phyloP scores from a whole-genome alignment of 352 stramenopile genomes.

The Stramenopiles sp. region DNA sequence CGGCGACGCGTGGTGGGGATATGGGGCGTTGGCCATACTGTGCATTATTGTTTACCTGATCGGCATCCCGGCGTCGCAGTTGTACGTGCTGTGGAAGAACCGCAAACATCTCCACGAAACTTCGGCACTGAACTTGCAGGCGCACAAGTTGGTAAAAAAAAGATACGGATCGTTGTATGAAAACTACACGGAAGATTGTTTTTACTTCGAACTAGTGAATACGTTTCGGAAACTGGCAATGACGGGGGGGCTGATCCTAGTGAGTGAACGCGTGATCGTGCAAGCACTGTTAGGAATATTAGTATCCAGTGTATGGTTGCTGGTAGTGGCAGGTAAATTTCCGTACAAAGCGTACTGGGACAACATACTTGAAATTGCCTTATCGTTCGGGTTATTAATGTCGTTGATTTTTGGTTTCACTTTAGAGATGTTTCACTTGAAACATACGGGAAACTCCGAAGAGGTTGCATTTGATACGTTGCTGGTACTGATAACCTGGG shows the following conservation, averaged over 20 bases:
- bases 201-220: background rate
- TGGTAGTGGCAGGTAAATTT: background rate
- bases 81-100: background rate
- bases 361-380: background rate
- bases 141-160: background rate
- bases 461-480: background rate
- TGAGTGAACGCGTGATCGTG: background rate
- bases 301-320: background rate
- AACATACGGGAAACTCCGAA: background rate
- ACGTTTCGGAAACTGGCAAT: background rate
- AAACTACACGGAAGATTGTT: background rate
- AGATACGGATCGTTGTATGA: background rate
- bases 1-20: background rate
- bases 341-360: slow-evolving; percentile 4
- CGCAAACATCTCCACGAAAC: background rate
- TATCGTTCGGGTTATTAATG: background rate
- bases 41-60: background rate
- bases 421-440: background rate
- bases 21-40: background rate
- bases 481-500: background rate
- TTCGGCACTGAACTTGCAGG: background rate
- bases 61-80: background rate
- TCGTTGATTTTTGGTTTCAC: background rate
- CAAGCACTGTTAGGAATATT: background rate
- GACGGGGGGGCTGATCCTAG: background rate